Conservation (phyloP, 345 rosid species). For the Lumnitzera racemosa region DNA sequence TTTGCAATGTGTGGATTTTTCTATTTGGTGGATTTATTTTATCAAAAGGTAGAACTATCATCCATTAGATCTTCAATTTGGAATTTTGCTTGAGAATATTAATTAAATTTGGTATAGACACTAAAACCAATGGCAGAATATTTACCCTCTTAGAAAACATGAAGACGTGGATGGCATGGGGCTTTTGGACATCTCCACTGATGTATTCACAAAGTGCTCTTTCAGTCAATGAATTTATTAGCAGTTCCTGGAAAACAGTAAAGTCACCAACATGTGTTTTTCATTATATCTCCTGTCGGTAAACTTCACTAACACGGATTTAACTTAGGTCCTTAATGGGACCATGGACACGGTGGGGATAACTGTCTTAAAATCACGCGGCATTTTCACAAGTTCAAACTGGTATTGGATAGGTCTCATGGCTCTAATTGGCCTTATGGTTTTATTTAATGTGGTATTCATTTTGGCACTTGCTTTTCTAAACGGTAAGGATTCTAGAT, state of each 20-base stretch:
- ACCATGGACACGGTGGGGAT: constrained; percentile 30
- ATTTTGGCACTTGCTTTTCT: constrained; percentile 42
- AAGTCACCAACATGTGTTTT: neutral
- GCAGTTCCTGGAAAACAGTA: constrained; percentile 51
- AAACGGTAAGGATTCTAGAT: constrained; percentile 23
- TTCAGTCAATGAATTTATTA: constrained; percentile 43
- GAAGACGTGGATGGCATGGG: constrained; percentile 37
- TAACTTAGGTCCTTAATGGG: constrained; percentile 2
- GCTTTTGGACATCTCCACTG: constrained; percentile 53
- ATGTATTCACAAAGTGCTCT: constrained; percentile 53
- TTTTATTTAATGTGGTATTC: constrained; percentile 30
- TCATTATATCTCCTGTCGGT: neutral
- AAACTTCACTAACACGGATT: neutral
- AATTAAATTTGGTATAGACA: too few species aligned
- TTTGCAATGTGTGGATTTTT: constrained; percentile 21
- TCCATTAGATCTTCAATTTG: neutral
- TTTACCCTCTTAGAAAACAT: constrained; percentile 24
- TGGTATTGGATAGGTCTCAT: constrained; percentile 62
- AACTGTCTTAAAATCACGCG: constrained; percentile 33
- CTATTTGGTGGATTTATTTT: constrained; percentile 38
- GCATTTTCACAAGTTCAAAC: constrained; percentile 26
- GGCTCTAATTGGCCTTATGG: constrained; percentile 27
- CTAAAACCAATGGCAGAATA: too few species aligned
- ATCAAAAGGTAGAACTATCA: constrained; percentile 21
- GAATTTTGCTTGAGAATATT: too few species aligned